Conservation (phyloP, 2,329 filamentous ascomycete genomes). For the Colletotrichum sp. region DNA sequence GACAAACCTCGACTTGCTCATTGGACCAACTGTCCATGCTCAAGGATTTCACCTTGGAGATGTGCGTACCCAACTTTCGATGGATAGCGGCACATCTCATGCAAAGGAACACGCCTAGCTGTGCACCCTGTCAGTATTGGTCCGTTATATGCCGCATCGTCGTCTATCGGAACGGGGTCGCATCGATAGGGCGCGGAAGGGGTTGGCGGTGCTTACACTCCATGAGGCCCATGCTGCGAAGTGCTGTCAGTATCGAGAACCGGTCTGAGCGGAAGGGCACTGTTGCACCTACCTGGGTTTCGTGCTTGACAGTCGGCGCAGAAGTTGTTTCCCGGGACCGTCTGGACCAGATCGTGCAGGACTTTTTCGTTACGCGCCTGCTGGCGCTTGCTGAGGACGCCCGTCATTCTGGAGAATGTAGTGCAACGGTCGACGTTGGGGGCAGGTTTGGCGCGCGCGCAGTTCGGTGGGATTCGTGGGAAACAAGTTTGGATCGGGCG, state of each 20-base stretch:
- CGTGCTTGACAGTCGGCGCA: constrained; percentile 92
- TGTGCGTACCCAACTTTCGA: constrained; percentile 95
- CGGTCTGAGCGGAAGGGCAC: not conserved
- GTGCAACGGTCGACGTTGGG: constrained; percentile 9
- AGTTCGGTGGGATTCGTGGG: not conserved
- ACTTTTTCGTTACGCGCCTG: constrained; percentile 95
- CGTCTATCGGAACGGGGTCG: not conserved
- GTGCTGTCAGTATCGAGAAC: not conserved
- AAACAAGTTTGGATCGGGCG: not conserved
- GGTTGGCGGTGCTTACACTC: constrained; percentile 69
- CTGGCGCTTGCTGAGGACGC: constrained; percentile 88
- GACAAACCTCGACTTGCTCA: constrained; percentile 90
- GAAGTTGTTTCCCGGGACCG: constrained; percentile 83
- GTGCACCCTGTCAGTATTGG: constrained; percentile 9
- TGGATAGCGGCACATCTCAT: constrained; percentile 97
- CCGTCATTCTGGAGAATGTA: constrained; percentile 60
- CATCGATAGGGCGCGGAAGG: not conserved
- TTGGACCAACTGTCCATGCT: constrained; percentile 98
- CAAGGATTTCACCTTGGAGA: constrained; percentile 97
- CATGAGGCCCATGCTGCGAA: constrained; percentile 88
- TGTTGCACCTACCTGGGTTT: constrained; percentile 75
- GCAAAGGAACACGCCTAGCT: constrained; percentile 96
- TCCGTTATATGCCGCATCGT: not conserved
- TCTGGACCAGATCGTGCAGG: constrained; percentile 87
- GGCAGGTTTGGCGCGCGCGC: not conserved